Base-by-base conservation (phyloP, 768 basidiomycete species). In the Exidia glandulosa region DNA sequence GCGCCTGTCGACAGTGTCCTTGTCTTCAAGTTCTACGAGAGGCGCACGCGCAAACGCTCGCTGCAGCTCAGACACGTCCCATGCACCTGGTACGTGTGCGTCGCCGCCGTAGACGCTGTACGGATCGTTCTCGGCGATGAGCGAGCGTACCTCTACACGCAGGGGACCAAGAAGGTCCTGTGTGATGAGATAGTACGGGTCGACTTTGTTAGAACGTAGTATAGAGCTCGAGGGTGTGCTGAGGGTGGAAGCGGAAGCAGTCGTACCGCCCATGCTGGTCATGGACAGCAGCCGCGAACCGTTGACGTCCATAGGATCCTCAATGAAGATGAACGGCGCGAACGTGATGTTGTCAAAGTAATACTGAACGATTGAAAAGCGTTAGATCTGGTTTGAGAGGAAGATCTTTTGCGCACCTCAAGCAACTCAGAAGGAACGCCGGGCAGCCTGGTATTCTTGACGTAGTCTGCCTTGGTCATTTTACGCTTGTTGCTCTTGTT, bases 401-500 rank as follows among this genome's bases (percentile, higher is more conserved):
- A 31, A 25, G 48, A 31, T 23, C 56, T n/a, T 23, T 61, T 48
- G 61, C 86, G 70, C 70, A 95, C 94, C 68, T 94, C 93, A 58
- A 99, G 77, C 30, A 96, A 82, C 67, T 94, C 86, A 3, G 85
- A 78, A 25, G 83, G 76, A 36, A 95, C 80, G 2, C 94, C 94
- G 7, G 93, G 89, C 61, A 97, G 79, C 37, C 81, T 78, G 0
- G 95, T 94, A 66, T 99, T 99, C 74, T 84, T 88, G 66, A 97
- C 77, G 68, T 98, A 99, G 68, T 95, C 94, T 1, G 83, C 78
- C 71, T 95, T 97, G 36, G 87, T 84, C 96, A 99, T 99, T 75
- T 98, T 98, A 57, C 85, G 86, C 74, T 89, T 97, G 74, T 98
- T 98, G 63, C 90, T 91, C 73, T 88, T 90, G 74, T 99, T 99